Base-by-base conservation (phyloP, 2,329 filamentous ascomycete species). In the Sclerotiophoma versabilis region DNA sequence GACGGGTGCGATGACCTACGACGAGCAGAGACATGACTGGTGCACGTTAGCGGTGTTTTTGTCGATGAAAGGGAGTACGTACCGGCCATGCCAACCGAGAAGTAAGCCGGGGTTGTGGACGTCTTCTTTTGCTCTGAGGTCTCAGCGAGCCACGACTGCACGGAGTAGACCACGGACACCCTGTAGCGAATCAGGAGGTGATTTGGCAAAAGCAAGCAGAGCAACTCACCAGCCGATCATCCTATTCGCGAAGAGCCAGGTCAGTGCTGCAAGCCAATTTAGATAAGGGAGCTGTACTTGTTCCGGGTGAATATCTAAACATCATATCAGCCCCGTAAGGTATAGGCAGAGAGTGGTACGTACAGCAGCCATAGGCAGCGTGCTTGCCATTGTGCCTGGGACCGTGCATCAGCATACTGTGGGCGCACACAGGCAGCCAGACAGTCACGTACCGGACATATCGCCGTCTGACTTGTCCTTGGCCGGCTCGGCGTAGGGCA, bases 351-450 rank as follows among this genome's bases (percentile, higher is more conserved):
- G 32, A 44, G 57, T 42, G 37, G 55, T 49, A 80, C 81, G 75
- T 79, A 87, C 85, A 60, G 93, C 93, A 54, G 91, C 92, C 93
- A 97, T 97, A 54, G 93, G 93, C 71, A 98, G 81, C 29, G 93
- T 96, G 71, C 88, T 93, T 47, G 83, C 81, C 78, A 88, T 82
- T 42, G 84, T 85, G 66, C 82, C 83, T 84, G 46, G 38, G 33
- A 20, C 39, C 30, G 25, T 17, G 25, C 34, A 23, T 60, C 38
- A 59, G 58, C 23, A 54, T 33, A n/a, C 8, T 10, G n/a, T 19
- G 20, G 14, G 27, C 11, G 34, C 36, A 33, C 25, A 33, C n/a
- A 29, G 27, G 34, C 14, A 36, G 36, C 37, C 36, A 37, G 32
- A 5, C 42, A 34, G 39, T 15, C 44, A 51, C 66, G 82, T 91